Conservation (phyloP, 768 basidiomycete genomes). For the Leucocoprinus leucothites region DNA sequence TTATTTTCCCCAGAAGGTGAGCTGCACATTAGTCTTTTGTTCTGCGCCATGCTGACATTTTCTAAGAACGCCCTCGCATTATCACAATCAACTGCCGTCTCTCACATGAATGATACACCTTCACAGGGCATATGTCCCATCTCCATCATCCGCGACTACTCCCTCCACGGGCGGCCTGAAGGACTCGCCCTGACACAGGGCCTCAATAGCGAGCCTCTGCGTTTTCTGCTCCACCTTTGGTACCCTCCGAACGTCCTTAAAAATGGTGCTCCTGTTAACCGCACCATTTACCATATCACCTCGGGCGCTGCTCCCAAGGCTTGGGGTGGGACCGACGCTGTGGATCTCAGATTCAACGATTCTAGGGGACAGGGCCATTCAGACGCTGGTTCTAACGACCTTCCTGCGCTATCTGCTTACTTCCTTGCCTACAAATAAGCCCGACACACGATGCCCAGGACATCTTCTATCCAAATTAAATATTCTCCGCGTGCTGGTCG, state of each 20-base stretch:
- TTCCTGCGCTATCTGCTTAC: slow-evolving; percentile 84
- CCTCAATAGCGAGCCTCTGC: slow-evolving; percentile 74
- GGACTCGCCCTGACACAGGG: slow-evolving; percentile 79
- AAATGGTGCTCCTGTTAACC: slow-evolving; percentile 64
- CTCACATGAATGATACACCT: slow-evolving; percentile 60
- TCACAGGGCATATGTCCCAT: slow-evolving; percentile 71
- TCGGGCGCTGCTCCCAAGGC: slow-evolving; percentile 75
- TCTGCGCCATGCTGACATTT: slow-evolving; percentile 11
- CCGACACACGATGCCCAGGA: background rate
- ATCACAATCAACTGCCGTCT: slow-evolving; percentile 71
- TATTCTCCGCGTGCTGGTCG: background rate
- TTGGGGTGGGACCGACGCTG: slow-evolving; percentile 79
- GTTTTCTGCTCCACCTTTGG: slow-evolving; percentile 83
- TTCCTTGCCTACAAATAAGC: slow-evolving; percentile 76
- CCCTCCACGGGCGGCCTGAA: slow-evolving; percentile 54
- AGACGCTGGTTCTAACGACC: slow-evolving; percentile 80
- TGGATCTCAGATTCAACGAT: slow-evolving; percentile 84
- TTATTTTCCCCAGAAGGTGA: slow-evolving; percentile 75
- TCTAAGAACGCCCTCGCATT: slow-evolving; percentile 75
- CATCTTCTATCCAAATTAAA: slow-evolving; percentile 6
- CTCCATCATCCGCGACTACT: slow-evolving; percentile 60
- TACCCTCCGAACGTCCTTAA: slow-evolving; percentile 67
- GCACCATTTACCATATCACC: slow-evolving; percentile 79
- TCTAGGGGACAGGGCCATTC: slow-evolving; percentile 83
- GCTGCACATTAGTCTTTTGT: slow-evolving; percentile 13